Evolutionary conservation across 2,329 filamentous ascomycete species (phyloP), one percentile per base, ranked within the genome.

Genomic region (Didymella sp.): DNA sequence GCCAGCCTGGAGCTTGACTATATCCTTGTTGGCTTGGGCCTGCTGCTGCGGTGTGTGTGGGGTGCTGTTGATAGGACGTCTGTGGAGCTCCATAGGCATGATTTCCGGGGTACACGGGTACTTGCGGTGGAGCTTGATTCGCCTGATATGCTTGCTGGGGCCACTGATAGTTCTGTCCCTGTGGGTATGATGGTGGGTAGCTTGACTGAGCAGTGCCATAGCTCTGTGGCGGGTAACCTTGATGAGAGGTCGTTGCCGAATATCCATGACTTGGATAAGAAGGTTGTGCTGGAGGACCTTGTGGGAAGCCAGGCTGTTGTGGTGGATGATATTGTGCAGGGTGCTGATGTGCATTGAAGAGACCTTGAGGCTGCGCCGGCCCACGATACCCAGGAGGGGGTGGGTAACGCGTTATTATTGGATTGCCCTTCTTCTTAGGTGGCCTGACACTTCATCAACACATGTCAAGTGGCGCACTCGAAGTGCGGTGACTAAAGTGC

Each of bases 401-500:
- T 45, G 80, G 78, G 69, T 82, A 82, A 28, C 77, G 73, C 7
- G 80, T 82, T 58, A 82, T 81, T 62, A 82, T 74, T 6, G 79
- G 78, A 58, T 80, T 80, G 19, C 78, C 74, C 59, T 80, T 81
- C 53, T 76, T 78, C 66, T 82, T 82, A 2, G 68, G 68, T 13
- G 68, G 67, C 30, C 73, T 75, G 43, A 33, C 40, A 31, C 27
- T 19, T 24, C 30, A 59, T 72, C 43, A 72, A 68, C 51, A 64
- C 19, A 55, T 33, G 37, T 25, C 38, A 19, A 51, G 31, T n/a
- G 38, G 22, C 28, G 33, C n/a, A 22, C 9, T 13, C 15, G 22
- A 24, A 13, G 6, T 12, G 25, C 30, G 13, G 17, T n/a, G 22
- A 13, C 6, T 21, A 27, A 17, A 31, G 15, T 27, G 28, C 22